Base-by-base conservation (phyloP, 257 asterid genomes). In the Solanum chmielewskii region DNA sequence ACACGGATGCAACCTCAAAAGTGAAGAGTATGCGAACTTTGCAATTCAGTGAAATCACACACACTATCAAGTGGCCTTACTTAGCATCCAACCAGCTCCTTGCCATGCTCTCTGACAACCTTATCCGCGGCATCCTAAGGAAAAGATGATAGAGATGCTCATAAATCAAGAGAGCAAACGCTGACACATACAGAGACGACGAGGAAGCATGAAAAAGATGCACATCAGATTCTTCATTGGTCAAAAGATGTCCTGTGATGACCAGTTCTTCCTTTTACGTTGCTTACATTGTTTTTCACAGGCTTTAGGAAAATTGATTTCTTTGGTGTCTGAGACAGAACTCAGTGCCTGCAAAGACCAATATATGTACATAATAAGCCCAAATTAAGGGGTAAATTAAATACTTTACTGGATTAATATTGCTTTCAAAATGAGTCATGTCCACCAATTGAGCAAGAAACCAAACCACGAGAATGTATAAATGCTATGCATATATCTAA, bases 61-160 rank as follows among this genome's bases (percentile, higher is more conserved):
- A 89, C 93, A 7, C 78, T 66, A 80, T 91, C 91, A 74, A 88
- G 47, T 25, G 88, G 91, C 88, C 89, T 86, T 81, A 91, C 73
- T 33, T 81, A 85, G 89, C 88, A n/a, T 39, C 92, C 92, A 56
- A 91, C 83, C 87, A 91, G 33, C 81, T 88, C 89, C 56, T 75
- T 62, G 29, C 87, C 87, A 23, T 80, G 39, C 69, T 88, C 31
- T 78, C 77, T 85, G 66, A 83, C 13, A 37, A 85, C 41, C 86
- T 31, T 74, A 59, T 74, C 74, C 37, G 47, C 33, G 80, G 86
- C 81, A 84, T 39, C 86, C 92, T 45, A 88, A 44, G 78, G 76
- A 70, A 64, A 39, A 80, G 39, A 60, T 64, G 33, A 84, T 42
- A 66, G 47, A 66, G 39, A 41, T 6, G 81, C 11, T 56, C 64